Conservation (phyloP, 805 yeast genomes). For the Groenewaldozyma salmanticensis region DNA sequence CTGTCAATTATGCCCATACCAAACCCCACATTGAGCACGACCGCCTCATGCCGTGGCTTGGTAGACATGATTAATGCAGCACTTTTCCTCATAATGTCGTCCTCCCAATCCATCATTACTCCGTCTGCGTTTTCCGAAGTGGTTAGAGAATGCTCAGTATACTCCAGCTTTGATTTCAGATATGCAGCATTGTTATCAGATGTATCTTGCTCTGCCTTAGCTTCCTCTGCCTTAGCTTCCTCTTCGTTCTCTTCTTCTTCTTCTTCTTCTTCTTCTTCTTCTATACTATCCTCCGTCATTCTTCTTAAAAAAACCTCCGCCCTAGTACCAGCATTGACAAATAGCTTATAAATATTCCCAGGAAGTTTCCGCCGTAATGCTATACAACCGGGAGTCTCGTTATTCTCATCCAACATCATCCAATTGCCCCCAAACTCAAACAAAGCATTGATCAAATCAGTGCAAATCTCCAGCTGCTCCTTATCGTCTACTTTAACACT, state of each 20-base stretch:
- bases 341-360: conserved; percentile 36
- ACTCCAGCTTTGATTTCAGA: conserved; percentile 56
- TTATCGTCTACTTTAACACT: conserved; percentile 34
- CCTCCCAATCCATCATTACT: conserved; percentile 98
- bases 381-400: conserved; percentile 80
- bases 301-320: conserved; percentile 76
- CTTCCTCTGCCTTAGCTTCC: conserved; percentile 15
- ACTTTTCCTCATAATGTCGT: conserved; percentile 68
- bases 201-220: conserved; percentile 38
- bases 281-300: conserved; percentile 39
- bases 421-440: conserved; percentile 89
- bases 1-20: conserved; percentile 95
- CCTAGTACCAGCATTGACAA: conserved; percentile 80
- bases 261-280: conserved; percentile 13
- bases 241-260: conserved; percentile 17
- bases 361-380: conserved; percentile 44
- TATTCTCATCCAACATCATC: conserved; percentile 64
- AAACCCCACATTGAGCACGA: conserved; percentile 78
- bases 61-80: conserved; percentile 68
- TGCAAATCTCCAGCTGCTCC: conserved; percentile 38
- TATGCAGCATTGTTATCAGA: too few species aligned
- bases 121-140: conserved; percentile 76
- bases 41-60: conserved; percentile 11
- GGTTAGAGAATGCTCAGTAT: conserved; percentile 54
- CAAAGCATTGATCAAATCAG: conserved; percentile 50